phyloP scores from a whole-genome alignment of 2,329 filamentous ascomycete species.

The Hirsutella thompsonii region DNA sequence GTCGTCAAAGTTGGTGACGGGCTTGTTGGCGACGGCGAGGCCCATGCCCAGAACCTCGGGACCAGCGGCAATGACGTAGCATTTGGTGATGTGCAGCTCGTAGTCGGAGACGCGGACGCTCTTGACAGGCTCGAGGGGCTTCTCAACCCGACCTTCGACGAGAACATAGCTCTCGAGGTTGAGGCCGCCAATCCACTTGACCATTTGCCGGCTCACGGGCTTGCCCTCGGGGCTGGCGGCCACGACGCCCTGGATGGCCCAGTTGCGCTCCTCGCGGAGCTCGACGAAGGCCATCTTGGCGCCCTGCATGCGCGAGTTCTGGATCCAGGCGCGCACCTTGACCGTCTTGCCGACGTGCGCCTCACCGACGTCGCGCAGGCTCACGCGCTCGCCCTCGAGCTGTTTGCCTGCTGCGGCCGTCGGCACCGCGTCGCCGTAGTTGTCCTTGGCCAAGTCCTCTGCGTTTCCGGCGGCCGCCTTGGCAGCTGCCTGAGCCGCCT shows the following conservation, averaged over 20 bases:
- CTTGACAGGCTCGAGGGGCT: conserved; percentile 77
- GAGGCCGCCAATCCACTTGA: conserved; percentile 73
- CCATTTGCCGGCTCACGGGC: conserved; percentile 74
- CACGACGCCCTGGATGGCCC: conserved; percentile 73
- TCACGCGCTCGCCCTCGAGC: conserved; percentile 41
- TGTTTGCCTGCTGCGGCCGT: conserved; percentile 30
- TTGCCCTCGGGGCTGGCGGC: conserved; percentile 50
- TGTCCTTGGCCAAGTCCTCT: conserved; percentile 58
- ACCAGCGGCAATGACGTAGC: conserved; percentile 60
- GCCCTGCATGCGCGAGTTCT: conserved; percentile 78
- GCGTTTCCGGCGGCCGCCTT: conserved; percentile 52
- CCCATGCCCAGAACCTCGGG: conserved; percentile 45
- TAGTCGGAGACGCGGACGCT: conserved; percentile 67
- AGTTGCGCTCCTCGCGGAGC: conserved; percentile 60
- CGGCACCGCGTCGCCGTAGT: conserved; percentile 62
- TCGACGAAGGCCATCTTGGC: conserved; percentile 89
- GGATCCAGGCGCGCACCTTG: conserved; percentile 66
- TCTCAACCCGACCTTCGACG: conserved; percentile 70
- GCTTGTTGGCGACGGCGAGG: conserved; percentile 39
- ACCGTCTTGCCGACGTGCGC: conserved; percentile 57
- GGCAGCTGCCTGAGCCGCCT: conserved; percentile 56
- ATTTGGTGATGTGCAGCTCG: conserved; percentile 81
- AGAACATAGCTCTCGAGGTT: conserved; percentile 71
- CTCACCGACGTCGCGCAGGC: conserved; percentile 52
- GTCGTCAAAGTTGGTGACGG: conserved; percentile 46